phyloP scores from a whole-genome alignment of 129 eudicot species.

The Dittrichia graveolens region DNA sequence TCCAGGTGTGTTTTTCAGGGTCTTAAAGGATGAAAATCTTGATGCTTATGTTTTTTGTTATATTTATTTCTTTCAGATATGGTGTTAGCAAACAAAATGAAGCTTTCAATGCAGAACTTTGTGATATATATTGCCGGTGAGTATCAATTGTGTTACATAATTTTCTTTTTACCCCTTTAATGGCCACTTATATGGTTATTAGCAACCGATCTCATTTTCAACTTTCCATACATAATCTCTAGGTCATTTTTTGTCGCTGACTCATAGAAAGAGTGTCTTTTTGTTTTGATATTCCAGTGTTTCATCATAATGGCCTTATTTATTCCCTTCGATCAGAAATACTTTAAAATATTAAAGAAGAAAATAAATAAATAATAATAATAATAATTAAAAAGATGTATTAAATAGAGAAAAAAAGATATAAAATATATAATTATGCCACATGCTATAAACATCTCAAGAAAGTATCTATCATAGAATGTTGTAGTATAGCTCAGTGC shows the following conservation, averaged over 20 bases:
- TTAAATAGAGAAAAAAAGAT: too few species aligned
- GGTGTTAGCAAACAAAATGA: slow-evolving; percentile 94
- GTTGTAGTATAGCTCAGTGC: too few species aligned
- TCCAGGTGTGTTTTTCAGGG: background rate
- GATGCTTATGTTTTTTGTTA: slow-evolving; percentile 13
- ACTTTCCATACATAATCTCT: background rate
- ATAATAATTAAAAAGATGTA: too few species aligned
- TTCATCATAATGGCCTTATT: background rate
- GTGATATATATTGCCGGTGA: slow-evolving; percentile 85
- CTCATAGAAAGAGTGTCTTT: background rate
- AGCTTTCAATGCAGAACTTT: slow-evolving; percentile 85
- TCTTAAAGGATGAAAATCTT: background rate
- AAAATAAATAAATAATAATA: too few species aligned
- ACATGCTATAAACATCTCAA: too few species aligned
- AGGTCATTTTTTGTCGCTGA: background rate
- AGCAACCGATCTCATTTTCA: slow-evolving; percentile 15
- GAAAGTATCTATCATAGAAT: too few species aligned
- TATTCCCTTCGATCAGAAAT: background rate
- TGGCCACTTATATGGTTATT: background rate
- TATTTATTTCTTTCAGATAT: slow-evolving; percentile 53
- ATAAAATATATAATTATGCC: too few species aligned
- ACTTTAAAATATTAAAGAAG: too few species aligned
- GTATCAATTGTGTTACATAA: slow-evolving; percentile 22
- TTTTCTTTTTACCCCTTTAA: background rate
- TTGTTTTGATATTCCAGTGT: slow-evolving; percentile 4